Evolutionary conservation across 2,329 filamentous ascomycete species (phyloP).

Genomic region (Knufia fluminis): DNA sequence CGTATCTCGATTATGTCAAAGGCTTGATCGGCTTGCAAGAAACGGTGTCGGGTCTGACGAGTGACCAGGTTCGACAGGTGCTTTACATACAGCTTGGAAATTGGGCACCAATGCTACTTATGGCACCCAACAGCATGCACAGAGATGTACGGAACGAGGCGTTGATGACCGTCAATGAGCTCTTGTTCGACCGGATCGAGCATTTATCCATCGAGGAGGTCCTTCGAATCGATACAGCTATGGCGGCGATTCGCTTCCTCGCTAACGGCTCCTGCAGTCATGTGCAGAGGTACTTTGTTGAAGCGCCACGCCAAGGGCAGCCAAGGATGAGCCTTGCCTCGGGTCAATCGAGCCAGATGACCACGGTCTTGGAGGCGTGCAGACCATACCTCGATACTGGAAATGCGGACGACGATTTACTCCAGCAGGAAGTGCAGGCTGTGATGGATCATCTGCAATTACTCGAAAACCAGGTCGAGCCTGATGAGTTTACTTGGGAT

Average conservation of each 20-base stretch:
- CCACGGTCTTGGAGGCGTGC: slow-evolving; percentile 17
- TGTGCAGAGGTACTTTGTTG: slow-evolving; percentile 14
- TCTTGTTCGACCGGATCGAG: slow-evolving; percentile 32
- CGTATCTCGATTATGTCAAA: slow-evolving; percentile 45
- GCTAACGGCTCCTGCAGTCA: slow-evolving; percentile 11
- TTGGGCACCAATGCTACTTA: slow-evolving; percentile 45
- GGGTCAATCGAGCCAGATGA: slow-evolving; percentile 18
- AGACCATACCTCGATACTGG: slow-evolving; percentile 15
- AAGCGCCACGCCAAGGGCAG: slow-evolving; percentile 8
- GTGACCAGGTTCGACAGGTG: slow-evolving; percentile 22
- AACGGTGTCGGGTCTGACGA: background rate
- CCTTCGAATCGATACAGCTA: slow-evolving; percentile 6
- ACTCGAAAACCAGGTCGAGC: background rate
- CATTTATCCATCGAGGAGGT: slow-evolving; percentile 25
- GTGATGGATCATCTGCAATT: background rate
- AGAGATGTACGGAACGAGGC: slow-evolving; percentile 36
- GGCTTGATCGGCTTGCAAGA: slow-evolving; percentile 41
- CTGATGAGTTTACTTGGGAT: background rate
- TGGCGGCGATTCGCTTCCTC: slow-evolving; percentile 12
- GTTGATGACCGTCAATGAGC: slow-evolving; percentile 33
- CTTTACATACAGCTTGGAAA: slow-evolving; percentile 33
- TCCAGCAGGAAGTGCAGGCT: background rate
- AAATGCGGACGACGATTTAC: slow-evolving; percentile 12
- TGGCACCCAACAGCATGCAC: slow-evolving; percentile 38
- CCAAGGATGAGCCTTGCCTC: slow-evolving; percentile 11